phyloP scores from a whole-genome alignment of 1,284 basidiomycete species.

The Singerocomus rubriflavus region DNA sequence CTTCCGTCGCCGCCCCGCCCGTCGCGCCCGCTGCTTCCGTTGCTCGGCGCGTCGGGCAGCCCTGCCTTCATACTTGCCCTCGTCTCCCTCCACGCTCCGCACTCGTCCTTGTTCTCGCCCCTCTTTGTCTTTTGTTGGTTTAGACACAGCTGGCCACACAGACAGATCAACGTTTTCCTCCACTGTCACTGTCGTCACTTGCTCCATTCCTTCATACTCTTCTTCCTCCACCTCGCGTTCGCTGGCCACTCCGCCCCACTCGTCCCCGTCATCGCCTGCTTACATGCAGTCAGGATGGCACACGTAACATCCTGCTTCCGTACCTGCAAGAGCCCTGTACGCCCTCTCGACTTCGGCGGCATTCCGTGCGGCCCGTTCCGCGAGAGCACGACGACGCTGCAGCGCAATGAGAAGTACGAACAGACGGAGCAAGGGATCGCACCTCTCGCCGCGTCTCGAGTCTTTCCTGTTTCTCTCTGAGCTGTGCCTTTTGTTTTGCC shows the following conservation, averaged over 20 bases:
- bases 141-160: constrained; percentile 16
- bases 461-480: constrained; percentile 66
- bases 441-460: constrained; percentile 71
- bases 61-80: constrained; percentile 59
- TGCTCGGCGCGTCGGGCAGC: constrained; percentile 53
- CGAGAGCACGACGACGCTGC: constrained; percentile 66
- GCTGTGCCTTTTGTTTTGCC: constrained; percentile 61
- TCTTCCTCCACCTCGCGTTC: constrained; percentile 45
- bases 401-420: constrained; percentile 17
- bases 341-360: constrained; percentile 67
- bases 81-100: constrained; percentile 5
- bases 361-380: constrained; percentile 69
- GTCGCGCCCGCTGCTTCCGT: constrained; percentile 56
- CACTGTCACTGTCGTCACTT: constrained; percentile 77
- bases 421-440: constrained; percentile 20
- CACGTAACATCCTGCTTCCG: constrained; percentile 6
- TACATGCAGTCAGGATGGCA: constrained; percentile 14
- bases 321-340: constrained; percentile 56
- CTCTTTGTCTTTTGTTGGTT: too few species aligned
- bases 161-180: constrained; percentile 78
- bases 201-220: constrained; percentile 72
- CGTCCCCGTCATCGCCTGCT: constrained; percentile 42
- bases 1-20: constrained; percentile 55
- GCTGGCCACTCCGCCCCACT: constrained; percentile 28
- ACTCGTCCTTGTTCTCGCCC: not conserved